Evolutionary conservation across 768 basidiomycete species (phyloP).

Genomic region (Exsudoporus frostii): DNA sequence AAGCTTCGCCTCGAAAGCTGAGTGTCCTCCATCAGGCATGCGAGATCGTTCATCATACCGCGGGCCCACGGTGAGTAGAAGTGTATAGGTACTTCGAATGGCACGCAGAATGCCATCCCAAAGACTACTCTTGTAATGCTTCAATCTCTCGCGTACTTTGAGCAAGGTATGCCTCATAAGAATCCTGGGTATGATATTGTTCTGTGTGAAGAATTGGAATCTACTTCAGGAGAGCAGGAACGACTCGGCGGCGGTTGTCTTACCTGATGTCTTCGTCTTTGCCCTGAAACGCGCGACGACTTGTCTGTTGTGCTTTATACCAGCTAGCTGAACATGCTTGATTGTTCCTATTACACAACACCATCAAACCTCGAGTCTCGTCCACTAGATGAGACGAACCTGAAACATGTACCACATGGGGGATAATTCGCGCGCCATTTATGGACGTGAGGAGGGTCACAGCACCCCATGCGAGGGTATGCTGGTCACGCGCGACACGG

Average conservation of each 20-base stretch:
- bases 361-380: not conserved
- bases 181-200: conserved; percentile 49
- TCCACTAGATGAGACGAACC: conserved; percentile 44
- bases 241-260: conserved; percentile 7
- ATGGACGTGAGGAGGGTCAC: conserved; percentile 66
- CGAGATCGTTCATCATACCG: not conserved
- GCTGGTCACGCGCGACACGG: conserved; percentile 79
- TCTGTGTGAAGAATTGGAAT: conserved; percentile 29
- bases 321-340: conserved; percentile 77
- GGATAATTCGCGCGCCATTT: conserved; percentile 58
- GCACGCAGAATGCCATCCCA: not conserved
- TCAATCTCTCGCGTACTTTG: conserved; percentile 61
- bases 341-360: conserved; percentile 64
- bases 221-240: not conserved
- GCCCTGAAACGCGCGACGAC: conserved; percentile 67
- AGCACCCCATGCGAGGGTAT: conserved; percentile 76
- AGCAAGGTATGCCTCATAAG: conserved; percentile 55
- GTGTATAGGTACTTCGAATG: not conserved
- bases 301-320: conserved; percentile 69
- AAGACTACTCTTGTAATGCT: conserved; percentile 55
- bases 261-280: conserved; percentile 50
- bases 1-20: no score
- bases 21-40: not conserved
- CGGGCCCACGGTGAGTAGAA: not conserved
- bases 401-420: conserved; percentile 77